Evolutionary conservation across 179 eudicot genomes (phyloP).

Genomic region (Gypsophila paniculata): DNA sequence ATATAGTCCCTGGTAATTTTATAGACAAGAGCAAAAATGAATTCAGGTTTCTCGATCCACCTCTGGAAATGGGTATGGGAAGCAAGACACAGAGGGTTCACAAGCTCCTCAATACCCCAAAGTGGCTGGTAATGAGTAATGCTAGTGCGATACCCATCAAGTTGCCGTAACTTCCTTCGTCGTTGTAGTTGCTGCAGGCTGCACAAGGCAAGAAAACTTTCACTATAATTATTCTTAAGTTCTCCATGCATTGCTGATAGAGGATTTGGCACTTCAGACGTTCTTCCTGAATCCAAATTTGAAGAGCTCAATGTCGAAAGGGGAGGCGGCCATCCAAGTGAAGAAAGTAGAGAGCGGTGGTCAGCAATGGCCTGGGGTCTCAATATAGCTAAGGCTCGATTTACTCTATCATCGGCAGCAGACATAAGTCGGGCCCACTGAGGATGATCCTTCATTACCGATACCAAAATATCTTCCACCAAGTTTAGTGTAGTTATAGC

Average conservation of each 20-base stretch:
- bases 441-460: conserved; percentile 60
- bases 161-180: conserved; percentile 72
- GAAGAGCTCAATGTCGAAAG: conserved; percentile 52
- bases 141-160: conserved; percentile 52
- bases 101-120: conserved; percentile 93
- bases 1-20: conserved; percentile 74
- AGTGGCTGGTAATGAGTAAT: conserved; percentile 66
- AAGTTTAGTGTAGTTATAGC: conserved; percentile 62
- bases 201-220: conserved; percentile 74
- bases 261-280: conserved; percentile 57
- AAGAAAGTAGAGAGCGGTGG: conserved; percentile 69
- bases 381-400: conserved; percentile 75
- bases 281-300: conserved; percentile 38
- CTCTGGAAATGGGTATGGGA: conserved; percentile 74
- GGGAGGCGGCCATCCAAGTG: conserved; percentile 92
- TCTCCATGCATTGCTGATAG: conserved; percentile 69
- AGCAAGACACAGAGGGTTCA: conserved; percentile 65
- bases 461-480: conserved; percentile 56
- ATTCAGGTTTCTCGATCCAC: conserved; percentile 86
- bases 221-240: conserved; percentile 66
- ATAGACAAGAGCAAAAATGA: conserved; percentile 74
- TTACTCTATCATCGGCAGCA: conserved; percentile 87
- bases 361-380: conserved; percentile 94
- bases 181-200: conserved; percentile 74
- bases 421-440: conserved; percentile 74